A percentile compares a stretch with the other conserved stretches of the same genome.
Conservation (phyloP, 441 rosid genomes). For the Erodium moschatum region DNA sequence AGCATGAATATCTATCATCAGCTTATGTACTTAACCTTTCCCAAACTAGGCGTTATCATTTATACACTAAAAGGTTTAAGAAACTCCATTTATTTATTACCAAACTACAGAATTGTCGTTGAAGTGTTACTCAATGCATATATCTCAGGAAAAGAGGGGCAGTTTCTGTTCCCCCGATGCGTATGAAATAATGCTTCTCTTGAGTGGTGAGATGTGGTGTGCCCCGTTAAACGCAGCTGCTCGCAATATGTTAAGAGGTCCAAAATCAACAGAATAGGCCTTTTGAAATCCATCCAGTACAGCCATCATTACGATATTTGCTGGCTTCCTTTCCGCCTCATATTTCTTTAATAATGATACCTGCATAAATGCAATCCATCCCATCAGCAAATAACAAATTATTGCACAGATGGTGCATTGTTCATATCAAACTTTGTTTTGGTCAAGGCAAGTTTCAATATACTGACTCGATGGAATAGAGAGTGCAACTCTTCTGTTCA, state of each 20-base stretch:
- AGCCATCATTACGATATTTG: constrained; percentile 79
- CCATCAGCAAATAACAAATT: background rate
- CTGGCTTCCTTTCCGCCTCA: constrained; percentile 77
- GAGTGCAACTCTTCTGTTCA: too few relatives aligned
- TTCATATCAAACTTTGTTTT: constrained; percentile 5
- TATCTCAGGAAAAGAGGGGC: constrained; percentile 35
- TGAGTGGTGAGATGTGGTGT: constrained; percentile 66
- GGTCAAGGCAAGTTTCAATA: too few relatives aligned
- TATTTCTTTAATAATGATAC: constrained; percentile 50
- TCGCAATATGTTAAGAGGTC: constrained; percentile 67
- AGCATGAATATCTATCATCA: too few relatives aligned
- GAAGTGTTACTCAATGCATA: too few relatives aligned
- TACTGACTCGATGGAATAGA: too few relatives aligned
- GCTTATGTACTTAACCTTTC: background rate
- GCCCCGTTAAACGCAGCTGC: constrained; percentile 85
- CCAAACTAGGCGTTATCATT: background rate
- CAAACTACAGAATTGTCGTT: background rate
- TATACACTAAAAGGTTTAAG: background rate
- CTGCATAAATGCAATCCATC: constrained; percentile 27
- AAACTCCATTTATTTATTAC: background rate
- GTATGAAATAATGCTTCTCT: constrained; percentile 63
- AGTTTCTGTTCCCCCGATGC: constrained; percentile 70
- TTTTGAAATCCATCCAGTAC: constrained; percentile 83
- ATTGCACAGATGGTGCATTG: background rate
- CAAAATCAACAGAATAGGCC: constrained; percentile 69